phyloP scores from a whole-genome alignment of 2,329 filamentous ascomycete genomes.

The Fusarium succisae region DNA sequence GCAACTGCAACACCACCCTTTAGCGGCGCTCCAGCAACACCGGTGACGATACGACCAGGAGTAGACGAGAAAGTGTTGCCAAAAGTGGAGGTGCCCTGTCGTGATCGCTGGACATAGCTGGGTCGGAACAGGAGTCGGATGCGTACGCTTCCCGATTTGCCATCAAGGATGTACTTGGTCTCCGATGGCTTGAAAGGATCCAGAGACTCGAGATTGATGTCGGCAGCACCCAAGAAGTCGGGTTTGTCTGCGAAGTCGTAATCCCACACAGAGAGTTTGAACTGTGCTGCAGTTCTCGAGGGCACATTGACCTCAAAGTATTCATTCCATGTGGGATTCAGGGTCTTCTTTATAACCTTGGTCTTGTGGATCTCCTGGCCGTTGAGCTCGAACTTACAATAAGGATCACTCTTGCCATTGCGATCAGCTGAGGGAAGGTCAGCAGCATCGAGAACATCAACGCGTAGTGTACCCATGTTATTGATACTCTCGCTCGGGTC shows the following conservation, averaged over 20 bases:
- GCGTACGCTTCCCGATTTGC: conserved; percentile 85
- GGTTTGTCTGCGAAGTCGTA: conserved; percentile 98
- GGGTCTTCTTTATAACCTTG: conserved; percentile 94
- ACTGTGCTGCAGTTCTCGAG: conserved; percentile 85
- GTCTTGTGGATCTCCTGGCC: conserved; percentile 94
- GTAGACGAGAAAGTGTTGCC: conserved; percentile 85
- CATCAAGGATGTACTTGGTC: conserved; percentile 78
- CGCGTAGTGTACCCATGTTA: conserved; percentile 94
- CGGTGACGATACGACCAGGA: conserved; percentile 87
- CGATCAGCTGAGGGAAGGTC: conserved; percentile 93
- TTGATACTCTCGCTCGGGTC: conserved; percentile 98
- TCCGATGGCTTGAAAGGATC: conserved; percentile 88
- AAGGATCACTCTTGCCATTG: conserved; percentile 97
- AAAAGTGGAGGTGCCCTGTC: conserved; percentile 93
- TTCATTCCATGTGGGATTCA: conserved; percentile 95
- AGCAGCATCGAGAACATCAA: conserved; percentile 88
- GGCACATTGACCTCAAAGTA: conserved; percentile 87
- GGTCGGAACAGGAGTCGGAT: conserved; percentile 92
- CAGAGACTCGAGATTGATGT: conserved; percentile 79
- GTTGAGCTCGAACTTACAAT: conserved; percentile 92
- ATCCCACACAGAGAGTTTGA: conserved; percentile 86
- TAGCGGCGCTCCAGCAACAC: conserved; percentile 86
- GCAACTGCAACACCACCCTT: conserved; percentile 87
- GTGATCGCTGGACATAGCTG: conserved; percentile 85
- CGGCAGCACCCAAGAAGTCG: conserved; percentile 83